phyloP scores from a whole-genome alignment of 108 stramenopile species.

The Tribonema minus region DNA sequence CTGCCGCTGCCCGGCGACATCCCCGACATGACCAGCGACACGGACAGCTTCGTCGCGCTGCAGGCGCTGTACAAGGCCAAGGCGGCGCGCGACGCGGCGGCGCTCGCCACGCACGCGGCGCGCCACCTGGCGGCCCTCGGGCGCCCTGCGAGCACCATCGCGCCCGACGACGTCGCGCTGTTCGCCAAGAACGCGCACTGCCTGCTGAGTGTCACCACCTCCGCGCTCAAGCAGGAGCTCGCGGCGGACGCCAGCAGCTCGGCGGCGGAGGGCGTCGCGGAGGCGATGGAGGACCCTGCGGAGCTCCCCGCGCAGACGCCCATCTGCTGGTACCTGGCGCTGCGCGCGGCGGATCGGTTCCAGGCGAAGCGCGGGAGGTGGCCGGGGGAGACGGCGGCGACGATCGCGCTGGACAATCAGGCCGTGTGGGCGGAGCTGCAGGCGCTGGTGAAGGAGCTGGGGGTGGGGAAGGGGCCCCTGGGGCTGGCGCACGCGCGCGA shows the following conservation, averaged over 20 bases:
- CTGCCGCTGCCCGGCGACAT: conserved; percentile 37
- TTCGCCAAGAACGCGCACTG: conserved; percentile 32
- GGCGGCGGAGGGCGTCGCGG: not conserved
- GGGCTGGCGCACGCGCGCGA: conserved; percentile 18
- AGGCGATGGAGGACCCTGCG: not conserved
- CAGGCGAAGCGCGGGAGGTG: conserved; percentile 20
- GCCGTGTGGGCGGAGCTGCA: conserved; percentile 1
- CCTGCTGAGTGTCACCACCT: conserved; percentile 8
- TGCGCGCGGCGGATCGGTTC: conserved; percentile 40
- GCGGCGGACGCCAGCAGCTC: not conserved
- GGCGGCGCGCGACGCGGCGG: conserved; percentile 18
- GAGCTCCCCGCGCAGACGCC: conserved; percentile 28
- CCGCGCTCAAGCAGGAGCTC: conserved; percentile 13
- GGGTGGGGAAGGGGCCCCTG: not conserved
- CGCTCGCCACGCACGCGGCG: not conserved
- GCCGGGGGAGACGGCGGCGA: conserved; percentile 26
- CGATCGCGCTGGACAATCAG: conserved; percentile 1
- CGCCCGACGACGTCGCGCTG: not conserved
- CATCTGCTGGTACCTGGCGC: conserved; percentile 29
- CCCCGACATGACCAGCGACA: conserved; percentile 49
- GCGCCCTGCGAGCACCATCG: not conserved
- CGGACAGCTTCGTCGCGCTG: conserved; percentile 36
- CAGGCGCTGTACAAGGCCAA: conserved; percentile 34
- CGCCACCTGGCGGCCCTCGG: not conserved
- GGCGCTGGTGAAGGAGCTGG: conserved; percentile 9